These are phyloP conservation scores for Lipomyces kockii DNA, from an alignment of 805 yeast genomes.

Conservation along the genomic window DNA sequence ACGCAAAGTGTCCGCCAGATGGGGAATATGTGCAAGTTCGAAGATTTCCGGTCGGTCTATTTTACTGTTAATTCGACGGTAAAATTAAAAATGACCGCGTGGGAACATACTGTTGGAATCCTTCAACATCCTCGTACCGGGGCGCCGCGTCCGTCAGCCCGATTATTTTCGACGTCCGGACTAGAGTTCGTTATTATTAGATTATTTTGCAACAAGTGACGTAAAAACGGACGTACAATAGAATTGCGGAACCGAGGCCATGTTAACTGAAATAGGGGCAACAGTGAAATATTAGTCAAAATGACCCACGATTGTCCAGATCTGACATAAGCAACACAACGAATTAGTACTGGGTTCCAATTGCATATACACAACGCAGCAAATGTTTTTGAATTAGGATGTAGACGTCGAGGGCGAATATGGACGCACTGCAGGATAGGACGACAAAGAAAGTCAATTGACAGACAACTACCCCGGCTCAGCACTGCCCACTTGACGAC, in stretches of 20 bases:
- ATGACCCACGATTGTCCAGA: background rate
- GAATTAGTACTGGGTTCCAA: too few species aligned
- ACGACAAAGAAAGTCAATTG: too few species aligned
- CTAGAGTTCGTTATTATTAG: conserved; percentile 39
- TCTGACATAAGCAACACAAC: background rate
- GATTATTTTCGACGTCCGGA: conserved; percentile 62
- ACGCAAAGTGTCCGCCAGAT: conserved; percentile 71
- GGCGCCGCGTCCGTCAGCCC: conserved; percentile 59
- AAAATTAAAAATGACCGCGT: background rate
- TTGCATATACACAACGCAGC: too few species aligned
- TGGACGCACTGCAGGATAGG: too few species aligned
- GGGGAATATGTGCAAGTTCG: conserved; percentile 70
- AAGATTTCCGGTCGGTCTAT: conserved; percentile 41
- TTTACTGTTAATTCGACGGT: background rate
- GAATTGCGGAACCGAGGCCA: conserved; percentile 25
- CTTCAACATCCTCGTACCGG: conserved; percentile 43
- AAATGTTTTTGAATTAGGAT: too few species aligned
- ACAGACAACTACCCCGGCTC: too few species aligned
- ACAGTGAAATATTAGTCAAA: background rate
- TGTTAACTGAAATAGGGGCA: background rate
- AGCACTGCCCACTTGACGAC: too few species aligned
- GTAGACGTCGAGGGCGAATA: too few species aligned
- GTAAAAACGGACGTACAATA: conserved; percentile 16
- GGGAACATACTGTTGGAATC: conserved; percentile 43
- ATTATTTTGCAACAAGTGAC: background rate